These are phyloP conservation scores for Chloromonas sp. DNA, from an alignment of 163 green algal species.

Conservation along the genomic window DNA sequence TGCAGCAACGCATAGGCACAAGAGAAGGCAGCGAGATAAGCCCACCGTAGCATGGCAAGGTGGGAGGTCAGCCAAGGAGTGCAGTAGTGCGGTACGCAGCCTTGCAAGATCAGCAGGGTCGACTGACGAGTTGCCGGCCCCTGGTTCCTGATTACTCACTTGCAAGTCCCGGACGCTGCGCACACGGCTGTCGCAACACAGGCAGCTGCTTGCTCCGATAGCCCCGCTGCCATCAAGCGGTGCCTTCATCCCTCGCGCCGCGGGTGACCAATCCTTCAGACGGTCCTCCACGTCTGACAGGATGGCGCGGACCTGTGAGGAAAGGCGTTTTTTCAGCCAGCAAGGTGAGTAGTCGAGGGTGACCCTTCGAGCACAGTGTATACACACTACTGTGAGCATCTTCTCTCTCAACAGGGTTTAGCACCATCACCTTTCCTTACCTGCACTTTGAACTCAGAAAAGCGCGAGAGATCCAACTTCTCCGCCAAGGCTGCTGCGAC, in stretches of 20 bases:
- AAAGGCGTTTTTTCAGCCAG: neutral
- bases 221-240: conserved; percentile 19
- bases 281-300: conserved; percentile 38
- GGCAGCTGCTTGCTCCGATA: conserved; percentile 27
- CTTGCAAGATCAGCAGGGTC: neutral
- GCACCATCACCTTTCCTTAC: neutral
- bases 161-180: conserved; percentile 30
- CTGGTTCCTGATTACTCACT: neutral
- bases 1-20: neutral
- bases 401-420: neutral
- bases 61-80: neutral
- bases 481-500: conserved; percentile 34
- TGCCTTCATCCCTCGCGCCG: conserved; percentile 31
- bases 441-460: conserved; percentile 43
- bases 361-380: neutral
- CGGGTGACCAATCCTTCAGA: conserved; percentile 28
- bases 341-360: neutral
- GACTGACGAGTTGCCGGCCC: neutral
- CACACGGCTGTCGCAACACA: conserved; percentile 38
- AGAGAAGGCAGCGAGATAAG: neutral
- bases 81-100: neutral
- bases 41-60: neutral
- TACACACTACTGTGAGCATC: neutral
- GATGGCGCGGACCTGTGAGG: conserved; percentile 29
- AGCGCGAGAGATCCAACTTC: conserved; percentile 34